Base-by-base conservation (phyloP, 768 basidiomycete genomes). In the Xerocomus brunneocitrinus region DNA sequence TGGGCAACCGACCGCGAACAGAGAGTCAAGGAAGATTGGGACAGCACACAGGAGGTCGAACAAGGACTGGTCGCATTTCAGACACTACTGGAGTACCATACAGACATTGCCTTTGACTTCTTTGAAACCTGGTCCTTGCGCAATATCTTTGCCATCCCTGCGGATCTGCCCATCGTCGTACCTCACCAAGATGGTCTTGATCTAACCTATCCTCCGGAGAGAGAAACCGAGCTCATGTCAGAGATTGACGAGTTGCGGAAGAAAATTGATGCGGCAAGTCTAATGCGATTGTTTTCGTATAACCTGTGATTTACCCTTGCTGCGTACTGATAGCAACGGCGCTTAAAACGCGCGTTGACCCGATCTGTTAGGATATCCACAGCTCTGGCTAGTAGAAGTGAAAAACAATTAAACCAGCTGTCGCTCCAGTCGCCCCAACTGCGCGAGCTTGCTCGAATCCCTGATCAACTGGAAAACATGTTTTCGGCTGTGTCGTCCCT, bases 31-130 rank as follows among this genome's bases (percentile, higher is more conserved):
- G 75, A 68, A 55, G 75, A 78, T 16, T 80, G 79, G 73, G 85
- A 83, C 55, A 79, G 76, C 62, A 83, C 76, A 10, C 80, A 85
- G 53, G 87, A 89, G 55, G 77, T 88, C 22, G 84, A 87, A 59
- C 83, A 91, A 71, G 92, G 91, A 2, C 71, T 93, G 2, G 86
- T 91, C 47, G 79, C 89, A 24, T 91, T 95, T 58, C 90, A 95
- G 67, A 94, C 93, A 0, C 77, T 95, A 41, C 77, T 97, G 13
- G 90, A 94, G 63, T 83, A 83, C 50, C 92, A 94, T 59, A 85
- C 89, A 41, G 93, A 97, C 63, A 79, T 91, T 42, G 93, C 92
- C 0, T 91, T 95, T 55, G 93, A 97, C 67, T 89, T 87, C 64
- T 90, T 97, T 61, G 92, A 93, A 70, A 85, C 84, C 0, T 95